phyloP scores from a whole-genome alignment of 257 asterid species.

The Lithospermum erythrorhizon region DNA sequence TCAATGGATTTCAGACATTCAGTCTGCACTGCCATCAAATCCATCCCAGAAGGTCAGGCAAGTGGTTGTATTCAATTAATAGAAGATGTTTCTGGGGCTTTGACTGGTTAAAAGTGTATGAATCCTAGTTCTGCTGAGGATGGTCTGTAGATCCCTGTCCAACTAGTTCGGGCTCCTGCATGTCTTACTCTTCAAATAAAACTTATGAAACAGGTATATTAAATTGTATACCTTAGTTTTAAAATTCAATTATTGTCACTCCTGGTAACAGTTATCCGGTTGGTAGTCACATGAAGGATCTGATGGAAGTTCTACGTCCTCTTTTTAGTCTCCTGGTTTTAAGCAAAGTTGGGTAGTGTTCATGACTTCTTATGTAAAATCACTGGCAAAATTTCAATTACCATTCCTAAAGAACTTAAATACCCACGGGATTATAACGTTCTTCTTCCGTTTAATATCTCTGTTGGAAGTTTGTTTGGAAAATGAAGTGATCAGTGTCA shows the following conservation, averaged over 20 bases:
- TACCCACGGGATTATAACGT: conserved; percentile 47
- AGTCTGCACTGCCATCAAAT: conserved; percentile 53
- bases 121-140: conserved; percentile 26
- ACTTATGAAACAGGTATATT: conserved; percentile 62
- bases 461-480: conserved; percentile 61
- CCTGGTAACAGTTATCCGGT: conserved; percentile 62
- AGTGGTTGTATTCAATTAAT: conserved; percentile 61
- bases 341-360: conserved; percentile 24
- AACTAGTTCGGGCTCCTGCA: conserved; percentile 11
- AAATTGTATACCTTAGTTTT: conserved; percentile 53
- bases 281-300: conserved; percentile 48
- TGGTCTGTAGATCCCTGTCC: conserved; percentile 15
- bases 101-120: conserved; percentile 49
- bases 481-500: conserved; percentile 46
- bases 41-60: conserved; percentile 92
- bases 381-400: conserved; percentile 28
- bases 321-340: conserved; percentile 40
- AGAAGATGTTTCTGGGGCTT: conserved; percentile 55
- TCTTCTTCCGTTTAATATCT: conserved; percentile 54
- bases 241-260: conserved; percentile 66
- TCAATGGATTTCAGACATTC: conserved; percentile 61
- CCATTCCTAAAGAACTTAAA: conserved; percentile 23
- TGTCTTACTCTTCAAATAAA: conserved; percentile 38
- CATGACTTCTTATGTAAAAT: conserved; percentile 30
- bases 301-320: conserved; percentile 44